Percentiles rank a stretch among this genome's conserved stretches.
These are phyloP conservation scores for Tothia fuscella DNA, from an alignment of 2,329 filamentous ascomycete genomes.

Conservation along the genomic window DNA sequence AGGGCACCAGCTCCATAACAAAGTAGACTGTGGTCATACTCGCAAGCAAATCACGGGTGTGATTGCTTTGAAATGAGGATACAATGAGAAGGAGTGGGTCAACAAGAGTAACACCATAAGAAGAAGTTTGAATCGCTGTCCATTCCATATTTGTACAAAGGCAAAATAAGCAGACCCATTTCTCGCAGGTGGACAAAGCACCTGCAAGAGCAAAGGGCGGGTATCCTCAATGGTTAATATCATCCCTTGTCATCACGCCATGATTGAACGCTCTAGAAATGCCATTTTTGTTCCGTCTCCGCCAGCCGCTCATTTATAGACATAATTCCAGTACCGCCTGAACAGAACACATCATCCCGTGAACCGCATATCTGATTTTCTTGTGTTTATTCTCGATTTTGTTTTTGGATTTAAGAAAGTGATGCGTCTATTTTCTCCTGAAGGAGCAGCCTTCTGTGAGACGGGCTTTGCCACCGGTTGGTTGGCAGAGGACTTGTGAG, in stretches of 20 bases:
- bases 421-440: constrained; percentile 84
- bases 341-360: constrained; percentile 4
- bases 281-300: constrained; percentile 5
- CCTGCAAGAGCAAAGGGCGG: too few species aligned
- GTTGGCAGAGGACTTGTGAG: constrained; percentile 99
- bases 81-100: too few species aligned
- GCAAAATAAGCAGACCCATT: too few species aligned
- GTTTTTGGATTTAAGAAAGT: neutral
- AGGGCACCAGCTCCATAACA: too few species aligned
- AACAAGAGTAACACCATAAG: too few species aligned
- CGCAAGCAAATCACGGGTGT: too few species aligned
- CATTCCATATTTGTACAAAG: too few species aligned
- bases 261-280: constrained; percentile 2
- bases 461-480: constrained; percentile 97
- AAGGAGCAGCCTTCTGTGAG: constrained; percentile 99
- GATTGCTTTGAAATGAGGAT: too few species aligned
- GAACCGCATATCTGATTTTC: neutral
- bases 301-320: constrained; percentile 3
- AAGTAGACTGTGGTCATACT: too few species aligned
- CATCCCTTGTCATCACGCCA: constrained; percentile 4
- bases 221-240: constrained; percentile 6
- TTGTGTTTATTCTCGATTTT: neutral
- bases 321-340: too few species aligned
- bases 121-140: too few species aligned
- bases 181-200: too few species aligned